These are phyloP conservation scores for Penicillium silybi DNA, from an alignment of 495 filamentous ascomycete species.

Conservation along the genomic window DNA sequence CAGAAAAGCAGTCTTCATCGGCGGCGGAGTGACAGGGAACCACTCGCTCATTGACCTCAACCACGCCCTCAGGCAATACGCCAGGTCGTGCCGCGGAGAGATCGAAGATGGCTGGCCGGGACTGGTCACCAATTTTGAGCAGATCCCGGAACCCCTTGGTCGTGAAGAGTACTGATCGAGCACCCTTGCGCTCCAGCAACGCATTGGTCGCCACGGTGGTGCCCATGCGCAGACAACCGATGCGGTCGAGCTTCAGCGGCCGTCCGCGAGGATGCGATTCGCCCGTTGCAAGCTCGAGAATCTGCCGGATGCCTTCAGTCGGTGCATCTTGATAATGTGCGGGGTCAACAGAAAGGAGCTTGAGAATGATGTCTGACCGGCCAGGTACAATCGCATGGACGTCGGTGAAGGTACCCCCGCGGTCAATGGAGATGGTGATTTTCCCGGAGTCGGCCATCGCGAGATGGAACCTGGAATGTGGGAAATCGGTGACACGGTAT, in stretches of 20 bases:
- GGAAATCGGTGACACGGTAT: background rate
- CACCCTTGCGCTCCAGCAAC: conserved; percentile 91
- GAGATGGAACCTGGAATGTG: background rate
- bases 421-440: conserved; percentile 46
- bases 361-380: conserved; percentile 73
- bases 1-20: conserved; percentile 62
- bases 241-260: conserved; percentile 74
- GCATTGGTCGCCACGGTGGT: conserved; percentile 89
- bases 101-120: conserved; percentile 79
- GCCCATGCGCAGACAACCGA: conserved; percentile 85
- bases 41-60: conserved; percentile 79
- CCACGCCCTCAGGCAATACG: conserved; percentile 68
- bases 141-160: conserved; percentile 94
- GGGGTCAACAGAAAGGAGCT: conserved; percentile 87
- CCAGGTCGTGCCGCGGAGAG: conserved; percentile 75
- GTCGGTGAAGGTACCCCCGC: conserved; percentile 67
- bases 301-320: conserved; percentile 84
- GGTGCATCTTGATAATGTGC: conserved; percentile 86
- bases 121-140: conserved; percentile 82
- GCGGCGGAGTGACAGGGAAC: conserved; percentile 36
- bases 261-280: conserved; percentile 74
- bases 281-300: conserved; percentile 76
- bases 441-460: conserved; percentile 32
- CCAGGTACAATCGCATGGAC: conserved; percentile 51
- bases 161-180: conserved; percentile 84